Evolutionary conservation across 163 green algal genomes (phyloP), one percentile per base, ranked within the genome.

Genomic region (Prototheca cutis): DNA sequence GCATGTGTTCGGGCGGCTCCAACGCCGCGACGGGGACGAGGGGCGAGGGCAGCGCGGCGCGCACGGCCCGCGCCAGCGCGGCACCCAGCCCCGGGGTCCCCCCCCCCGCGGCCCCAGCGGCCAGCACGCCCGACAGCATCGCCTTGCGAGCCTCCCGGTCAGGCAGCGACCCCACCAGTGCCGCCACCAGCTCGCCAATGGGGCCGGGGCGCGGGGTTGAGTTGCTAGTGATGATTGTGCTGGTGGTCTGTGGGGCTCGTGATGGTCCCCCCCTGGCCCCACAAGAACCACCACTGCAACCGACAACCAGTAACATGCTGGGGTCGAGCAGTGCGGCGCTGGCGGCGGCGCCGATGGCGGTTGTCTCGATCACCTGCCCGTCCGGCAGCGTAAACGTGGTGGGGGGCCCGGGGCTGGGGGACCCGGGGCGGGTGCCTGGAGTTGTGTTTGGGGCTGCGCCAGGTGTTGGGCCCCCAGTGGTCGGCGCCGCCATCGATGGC

Each of bases 1-100:
- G 83, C 87, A 96, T 86, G 77, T 96, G 95, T 31, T 93, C 83
- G 2, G 90, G 85, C 34, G 77, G 45, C 21, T 53, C 51, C 7
- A 62, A 65, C 2, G 87, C 36, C 4, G 36, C 48, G 1, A 80
- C 70, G 15, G 65, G n/a, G n/a, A n/a, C 40, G 24, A 79, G 23
- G 6, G 70, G 78, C 4, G 70, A 66, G 1, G 84, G 73, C 36
- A 71, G 17, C 23, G 79, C 34, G 23, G 63, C 3, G 10, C 60
- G 48, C 19, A 87, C 27, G 42, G 94, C 84, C 0, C 39, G 62
- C 45, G 77, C 55, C 55, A 94, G 60, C 24, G 79, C 62, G 6
- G 59, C 27, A 13, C 36, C 23, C 55, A 89, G 53, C 40, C 78
- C 81, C 0, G 68, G 59, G 1, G 80, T 75, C 8, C 48, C 39